These are phyloP conservation scores for Plectosphaerella plurivora DNA, from an alignment of 2,329 filamentous ascomycete species.

Conservation along the genomic window DNA sequence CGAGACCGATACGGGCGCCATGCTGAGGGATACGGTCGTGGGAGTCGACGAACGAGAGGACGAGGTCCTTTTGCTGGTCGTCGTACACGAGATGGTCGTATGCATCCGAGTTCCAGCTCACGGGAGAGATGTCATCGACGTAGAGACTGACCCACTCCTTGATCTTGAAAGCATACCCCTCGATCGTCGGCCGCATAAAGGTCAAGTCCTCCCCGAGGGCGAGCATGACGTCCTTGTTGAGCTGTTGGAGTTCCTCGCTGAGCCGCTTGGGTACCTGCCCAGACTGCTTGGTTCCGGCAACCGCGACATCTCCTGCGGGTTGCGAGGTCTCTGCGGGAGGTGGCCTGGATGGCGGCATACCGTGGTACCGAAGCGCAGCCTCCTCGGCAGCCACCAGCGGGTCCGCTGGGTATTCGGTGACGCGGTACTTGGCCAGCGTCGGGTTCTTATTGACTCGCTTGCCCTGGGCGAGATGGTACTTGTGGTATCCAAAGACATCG, in stretches of 20 bases:
- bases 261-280: constrained; percentile 16
- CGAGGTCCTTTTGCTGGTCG: constrained; percentile 40
- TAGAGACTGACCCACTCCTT: constrained; percentile 36
- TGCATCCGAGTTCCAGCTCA: constrained; percentile 40
- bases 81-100: constrained; percentile 42
- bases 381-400: too few species aligned
- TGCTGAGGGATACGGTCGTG: constrained; percentile 18
- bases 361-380: too few species aligned
- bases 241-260: constrained; percentile 25
- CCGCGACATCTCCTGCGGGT: not conserved
- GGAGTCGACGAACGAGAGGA: constrained; percentile 42
- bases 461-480: constrained; percentile 30
- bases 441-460: constrained; percentile 28
- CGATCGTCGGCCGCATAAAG: constrained; percentile 34
- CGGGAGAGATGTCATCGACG: constrained; percentile 34
- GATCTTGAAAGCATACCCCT: constrained; percentile 41
- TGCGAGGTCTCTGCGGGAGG: not conserved
- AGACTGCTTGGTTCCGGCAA: too few species aligned
- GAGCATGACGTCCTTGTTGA: constrained; percentile 35
- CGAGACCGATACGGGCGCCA: not conserved
- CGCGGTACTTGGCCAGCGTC: constrained; percentile 16
- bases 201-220: constrained; percentile 29
- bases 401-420: constrained; percentile 1
- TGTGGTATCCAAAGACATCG: constrained; percentile 36
- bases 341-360: not conserved